Evolutionary conservation across 1,284 basidiomycete genomes (phyloP), one percentile per base, ranked within the genome.

Genomic region (Marasmius tenuissimus): DNA sequence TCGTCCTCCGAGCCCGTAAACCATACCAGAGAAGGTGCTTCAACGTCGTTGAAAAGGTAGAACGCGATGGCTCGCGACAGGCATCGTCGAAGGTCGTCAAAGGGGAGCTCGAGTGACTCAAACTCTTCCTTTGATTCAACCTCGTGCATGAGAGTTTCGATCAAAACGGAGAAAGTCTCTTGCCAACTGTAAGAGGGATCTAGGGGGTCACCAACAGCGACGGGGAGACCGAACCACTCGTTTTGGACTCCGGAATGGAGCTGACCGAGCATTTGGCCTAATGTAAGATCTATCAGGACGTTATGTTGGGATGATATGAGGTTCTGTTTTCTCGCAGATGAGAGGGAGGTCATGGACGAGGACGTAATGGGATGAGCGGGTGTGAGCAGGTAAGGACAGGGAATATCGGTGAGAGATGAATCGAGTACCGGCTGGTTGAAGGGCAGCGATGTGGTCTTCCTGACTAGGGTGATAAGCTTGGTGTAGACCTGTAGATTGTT

Each of bases 41-140:
- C 86, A 59, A 85, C 87, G 63, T 91, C 90, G 66, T 90, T 88
- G 66, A 91, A 92, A 8, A 92, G 76, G 71, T 84, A 91, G 58
- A 80, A 87, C 22, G 84, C 87, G 64, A 92, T 89, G 20, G 90
- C 89, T 22, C 87, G 85, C 18, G 82, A 83, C 33, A 90, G 80
- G 65, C 73, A 76, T 3, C 69, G 67, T 34, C 85, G 81, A 58
- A 91, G 74, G 40, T 81, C 78, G 35, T 71, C 69, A 65, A 75
- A 82, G 45, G 76, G 79, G 0, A 82, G 66, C 39, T 65, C 66
- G 14, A 66, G 51, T 27, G 27, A 60, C 40, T n/a, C 47, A 14
- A 4, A 37, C 37, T 7, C 52, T 40, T 47, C 42, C 47, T 33
- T 45, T 10, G 68, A 58, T 65, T 79, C 68, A 27, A 79, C 72